Base-by-base conservation (phyloP, 169 alveolate species). In the Babesia ovis region DNA sequence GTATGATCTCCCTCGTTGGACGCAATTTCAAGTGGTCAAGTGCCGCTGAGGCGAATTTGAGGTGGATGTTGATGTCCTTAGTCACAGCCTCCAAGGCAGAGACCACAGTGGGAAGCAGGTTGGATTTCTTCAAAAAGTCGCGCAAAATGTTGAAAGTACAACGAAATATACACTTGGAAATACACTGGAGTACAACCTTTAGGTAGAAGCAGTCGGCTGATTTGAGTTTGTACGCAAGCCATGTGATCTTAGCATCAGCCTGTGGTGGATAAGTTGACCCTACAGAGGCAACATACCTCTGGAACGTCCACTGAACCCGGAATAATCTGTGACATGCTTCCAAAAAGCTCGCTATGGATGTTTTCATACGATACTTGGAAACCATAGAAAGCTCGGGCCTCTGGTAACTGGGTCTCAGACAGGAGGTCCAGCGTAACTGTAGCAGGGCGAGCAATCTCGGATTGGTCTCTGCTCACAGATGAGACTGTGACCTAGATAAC, bases 321-420 rank as follows among this genome's bases (percentile, higher is more conserved):
- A 27, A 83, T 41, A 6, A 77, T 39, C 60, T 57, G 71, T 51
- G 82, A 81, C 76, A 85, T 94, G 80, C 83, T 71, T 53, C 90
- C 92, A 50, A 83, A 77, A 18, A 85, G 89, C 71, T 95, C 98
- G 57, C 93, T 87, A 83, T 95, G 98, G 23, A 95, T 91, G 88
- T 95, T 95, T 84, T 95, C 98, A 95, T 93, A 93, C 54, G 95
- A 91, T 75, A 95, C 86, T 55, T 94, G 94, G 89, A 95, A 95
- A 39, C 98, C 97, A 81, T 94, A 95, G 87, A 93, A 95, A 51
- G 96, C 96, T 69, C 98, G 77, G 14, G 96, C 97, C 70, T 95
- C 98, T 16, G 98, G 98, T 29, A 95, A 84, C 68, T 95, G 93
- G 29, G 93, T 91, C 46, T 93, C 96, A 34, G 92, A 85, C 66